These are phyloP conservation scores for Phlebopus sp. DNA, from an alignment of 1,284 basidiomycete genomes.

Conservation along the genomic window DNA sequence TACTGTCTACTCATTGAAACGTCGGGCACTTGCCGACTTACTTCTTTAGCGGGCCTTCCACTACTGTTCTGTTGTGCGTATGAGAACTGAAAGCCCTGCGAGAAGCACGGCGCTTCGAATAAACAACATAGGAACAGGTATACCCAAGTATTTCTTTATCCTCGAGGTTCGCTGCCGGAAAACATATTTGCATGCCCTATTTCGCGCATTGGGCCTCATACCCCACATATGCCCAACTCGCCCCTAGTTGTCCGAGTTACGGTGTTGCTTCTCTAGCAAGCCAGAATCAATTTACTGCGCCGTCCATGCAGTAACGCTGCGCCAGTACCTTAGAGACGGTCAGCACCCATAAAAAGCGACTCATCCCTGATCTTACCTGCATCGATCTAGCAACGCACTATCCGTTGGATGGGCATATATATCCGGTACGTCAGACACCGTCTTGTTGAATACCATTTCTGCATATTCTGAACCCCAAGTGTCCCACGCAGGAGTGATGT, in stretches of 20 bases:
- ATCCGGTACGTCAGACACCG: slow-evolving; percentile 11
- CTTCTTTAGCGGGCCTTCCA: too few species aligned
- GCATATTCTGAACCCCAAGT: slow-evolving; percentile 7
- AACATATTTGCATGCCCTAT: too few species aligned
- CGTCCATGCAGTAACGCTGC: neutral
- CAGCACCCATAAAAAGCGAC: neutral
- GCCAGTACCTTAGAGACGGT: neutral
- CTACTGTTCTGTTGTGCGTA: too few species aligned
- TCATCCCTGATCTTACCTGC: slow-evolving; percentile 17
- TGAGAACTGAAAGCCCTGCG: too few species aligned
- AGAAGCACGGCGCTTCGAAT: too few species aligned
- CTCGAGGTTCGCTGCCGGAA: too few species aligned
- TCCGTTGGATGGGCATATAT: slow-evolving; percentile 14
- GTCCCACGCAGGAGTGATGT: slow-evolving; percentile 20
- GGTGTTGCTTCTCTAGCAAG: neutral
- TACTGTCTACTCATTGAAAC: too few species aligned
- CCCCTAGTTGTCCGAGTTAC: neutral
- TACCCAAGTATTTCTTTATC: too few species aligned
- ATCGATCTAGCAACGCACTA: slow-evolving; percentile 16
- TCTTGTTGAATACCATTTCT: slow-evolving; percentile 26
- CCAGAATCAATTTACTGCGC: neutral
- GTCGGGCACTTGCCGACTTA: too few species aligned
- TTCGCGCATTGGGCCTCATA: too few species aligned
- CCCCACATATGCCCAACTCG: too few species aligned
- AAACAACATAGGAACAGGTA: too few species aligned